Conservation (phyloP, 768 basidiomycete species). For the Mycena latifolia region DNA sequence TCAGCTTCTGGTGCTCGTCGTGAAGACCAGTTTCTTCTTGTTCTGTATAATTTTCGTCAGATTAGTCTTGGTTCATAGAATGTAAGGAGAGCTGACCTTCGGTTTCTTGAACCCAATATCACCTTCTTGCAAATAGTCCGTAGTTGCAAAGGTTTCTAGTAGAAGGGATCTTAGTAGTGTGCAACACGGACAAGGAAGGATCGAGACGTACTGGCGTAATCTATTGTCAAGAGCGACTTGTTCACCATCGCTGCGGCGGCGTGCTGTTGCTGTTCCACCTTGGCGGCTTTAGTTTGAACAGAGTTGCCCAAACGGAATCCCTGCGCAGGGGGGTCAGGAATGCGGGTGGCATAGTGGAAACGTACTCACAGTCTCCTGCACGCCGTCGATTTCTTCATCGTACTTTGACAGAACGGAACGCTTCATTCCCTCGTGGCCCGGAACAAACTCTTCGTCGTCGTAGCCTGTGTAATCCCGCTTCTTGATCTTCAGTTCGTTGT, state of each 20-base stretch:
- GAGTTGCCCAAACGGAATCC: slow-evolving; percentile 90
- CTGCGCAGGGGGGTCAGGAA: slow-evolving; percentile 52
- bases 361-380: slow-evolving; percentile 71
- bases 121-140: slow-evolving; percentile 93
- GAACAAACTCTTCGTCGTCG: slow-evolving; percentile 94
- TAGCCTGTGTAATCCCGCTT: slow-evolving; percentile 93
- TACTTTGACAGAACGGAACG: slow-evolving; percentile 91
- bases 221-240: slow-evolving; percentile 85
- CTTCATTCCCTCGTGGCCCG: slow-evolving; percentile 83
- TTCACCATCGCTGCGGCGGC: slow-evolving; percentile 74
- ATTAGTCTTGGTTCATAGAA: slow-evolving; percentile 5
- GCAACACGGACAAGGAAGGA: background rate
- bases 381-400: slow-evolving; percentile 88
- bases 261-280: slow-evolving; percentile 62
- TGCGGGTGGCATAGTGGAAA: slow-evolving; percentile 2
- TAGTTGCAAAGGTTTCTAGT: slow-evolving; percentile 84
- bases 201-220: slow-evolving; percentile 84
- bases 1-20: slow-evolving; percentile 74
- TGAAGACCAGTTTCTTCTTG: slow-evolving; percentile 91
- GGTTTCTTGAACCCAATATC: slow-evolving; percentile 96
- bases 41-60: slow-evolving; percentile 60
- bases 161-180: slow-evolving; percentile 34
- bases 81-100: slow-evolving; percentile 66
- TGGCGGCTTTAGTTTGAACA: slow-evolving; percentile 50
- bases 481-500: slow-evolving; percentile 89